Base-by-base conservation (phyloP, 2,329 filamentous ascomycete genomes). In the Atkinsonella hypoxylon region DNA sequence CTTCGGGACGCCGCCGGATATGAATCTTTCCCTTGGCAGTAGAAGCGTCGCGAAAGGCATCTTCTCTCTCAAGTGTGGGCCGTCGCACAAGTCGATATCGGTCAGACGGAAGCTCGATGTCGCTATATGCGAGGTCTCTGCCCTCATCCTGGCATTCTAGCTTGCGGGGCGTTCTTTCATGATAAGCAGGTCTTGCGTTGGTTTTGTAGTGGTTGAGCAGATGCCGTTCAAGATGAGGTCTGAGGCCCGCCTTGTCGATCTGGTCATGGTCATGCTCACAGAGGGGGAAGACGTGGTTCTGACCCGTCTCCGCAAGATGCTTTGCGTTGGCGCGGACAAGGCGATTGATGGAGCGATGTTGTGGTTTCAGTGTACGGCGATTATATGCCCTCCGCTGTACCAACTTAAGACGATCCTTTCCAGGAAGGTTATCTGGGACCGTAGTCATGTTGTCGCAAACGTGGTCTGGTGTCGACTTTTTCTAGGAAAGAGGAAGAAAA, bases 11-110 rank as follows among this genome's bases (percentile, higher is more conserved):
- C 11, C 56, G 57, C n/a, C 56, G 56, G 0, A 63, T 32, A 12
- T 59, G 56, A 7, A 64, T 57, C 44, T 59, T 59, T 42, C 54
- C 56, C 59, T 67, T 71, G 47, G 62, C 54, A 0, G 70, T 73
- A 18, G 61, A 61, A 4, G 62, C 61, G 44, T 72, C 70, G 43
- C 67, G 62, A 40, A 76, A 76, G 6, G 73, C 73, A 42, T 73
- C 70, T 56, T 75, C 67, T 10, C 73, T 62, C 54, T 73, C 71
- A 20, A 75, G 64, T 1, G 65, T 67, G 2, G 72, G 72, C 9
- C 61, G 62, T 9, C 68, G 64, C n/a, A 53, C 53, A 26, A 66
- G 62, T 13, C 62, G 61, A 13, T 55, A 57, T 36, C 58, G 52
- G 52, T 72, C 70, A 32, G 65, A 62, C 2, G 69, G 69, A 2